Evolutionary conservation across 2,329 filamentous ascomycete species (phyloP), one percentile per base, ranked within the genome.

Genomic region (Sporothrix inflata): DNA sequence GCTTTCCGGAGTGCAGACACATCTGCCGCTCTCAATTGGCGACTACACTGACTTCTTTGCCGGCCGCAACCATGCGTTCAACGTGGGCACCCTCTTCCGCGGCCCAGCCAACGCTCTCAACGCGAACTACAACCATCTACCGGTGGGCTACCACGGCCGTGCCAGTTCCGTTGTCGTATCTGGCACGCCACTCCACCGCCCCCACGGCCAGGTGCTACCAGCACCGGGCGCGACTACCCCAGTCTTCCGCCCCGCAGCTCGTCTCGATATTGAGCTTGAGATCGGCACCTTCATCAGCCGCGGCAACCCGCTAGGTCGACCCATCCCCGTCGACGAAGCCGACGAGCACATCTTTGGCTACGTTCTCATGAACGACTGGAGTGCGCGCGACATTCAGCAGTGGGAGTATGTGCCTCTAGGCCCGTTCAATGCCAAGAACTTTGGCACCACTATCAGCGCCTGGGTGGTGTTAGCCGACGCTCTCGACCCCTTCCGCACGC

Each of bases 361-460:
- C 38, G 93, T 96, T 0, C 81, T 97, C 72, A 87, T 97, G 85
- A 97, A 97, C 77, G 93, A 97, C 80, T 97, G 93, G 93, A 93
- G 90, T 71, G 93, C 93, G 6, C 85, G 93, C 75, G 93, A 96
- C 77, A 90, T 96, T 67, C 93, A 97, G 79, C 87, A 87, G 0
- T 96, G 92, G 92, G 93, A 97, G 81, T 94, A 94, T 76, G 86
- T 94, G 11, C 93, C 93, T 0, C 82, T 95, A 8, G 93, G 93
- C 0, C 93, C 93, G 0, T 95, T 96, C 82, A 94, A 93, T 74
- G 86, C 89, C 30, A 96, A 96, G 86, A 95, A 94, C 80, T 95
- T 96, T 77, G 91, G 86, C 3, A 93, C 92, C 0, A 92, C 88
- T 0, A 91, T 96, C 76, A 92, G 89, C 74, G 87, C 92, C 0